Evolutionary conservation across 2,329 filamentous ascomycete species (phyloP), one percentile per base, ranked within the genome.

Genomic region (Aspergillus sp.): DNA sequence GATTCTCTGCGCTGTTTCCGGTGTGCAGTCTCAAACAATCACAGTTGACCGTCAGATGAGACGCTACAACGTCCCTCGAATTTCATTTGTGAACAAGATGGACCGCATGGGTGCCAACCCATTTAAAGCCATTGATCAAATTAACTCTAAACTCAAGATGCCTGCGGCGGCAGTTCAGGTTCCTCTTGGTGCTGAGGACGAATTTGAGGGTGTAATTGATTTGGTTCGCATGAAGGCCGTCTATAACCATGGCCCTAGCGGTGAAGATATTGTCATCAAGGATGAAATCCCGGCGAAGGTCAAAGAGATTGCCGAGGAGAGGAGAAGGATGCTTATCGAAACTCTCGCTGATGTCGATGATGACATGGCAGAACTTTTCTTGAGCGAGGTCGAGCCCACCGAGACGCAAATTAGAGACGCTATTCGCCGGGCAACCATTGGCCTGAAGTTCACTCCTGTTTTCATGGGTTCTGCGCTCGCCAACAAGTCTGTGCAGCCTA

Each of bases 51-150:
- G 95, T 67, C 95, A 99, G 81, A 99, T 99, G 95, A 91, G 92
- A 81, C 88, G 95, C 66, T 99, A 99, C 82, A 93, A 98, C 72
- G 88, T 99, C 62, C 95, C 95, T 60, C 86, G 95, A 68, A 88
- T 99, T 74, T 96, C 90, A 55, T 99, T 99, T 71, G 87, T 99
- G 74, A 99, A 99, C 82, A 99, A 99, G 84, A 98, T 99, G 93
- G 95, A 99, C 73, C 89, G 95, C 64, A 97, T 97, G 90, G 95
- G 95, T 59, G 91, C 95, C 64, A 98, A 99, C 73, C 95, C 95
- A 8, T 99, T 93, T 87, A 97, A 96, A 79, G 93, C 92, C 8
- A 87, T 99, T 57, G 93, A 99, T 41, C 93, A 97, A 79, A 98
- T 99, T 82, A 97, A 96, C 80, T 85, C 88, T 69, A 99, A 99